Evolutionary conservation across 805 yeast species (phyloP).

Genomic region (Kodamaea lidongshanica): DNA sequence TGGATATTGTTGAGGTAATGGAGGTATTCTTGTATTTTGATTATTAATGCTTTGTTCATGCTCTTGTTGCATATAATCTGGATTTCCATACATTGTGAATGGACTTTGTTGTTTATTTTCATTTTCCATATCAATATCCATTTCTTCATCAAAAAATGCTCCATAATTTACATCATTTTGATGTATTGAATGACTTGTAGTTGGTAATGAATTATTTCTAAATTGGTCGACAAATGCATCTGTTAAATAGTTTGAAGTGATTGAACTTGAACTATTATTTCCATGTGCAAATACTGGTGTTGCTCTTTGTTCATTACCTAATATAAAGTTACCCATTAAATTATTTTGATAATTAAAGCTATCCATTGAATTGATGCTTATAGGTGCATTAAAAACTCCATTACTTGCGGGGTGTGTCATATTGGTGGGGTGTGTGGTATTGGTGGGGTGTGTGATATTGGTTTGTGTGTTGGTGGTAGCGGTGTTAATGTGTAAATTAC

Average conservation of each 20-base stretch:
- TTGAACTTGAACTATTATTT: conserved; percentile 14
- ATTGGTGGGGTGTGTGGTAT: too few relatives aligned
- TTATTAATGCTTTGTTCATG: conserved; percentile 2
- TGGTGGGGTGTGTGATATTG: too few relatives aligned
- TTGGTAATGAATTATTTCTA: conserved; percentile 10
- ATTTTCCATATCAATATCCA: conserved; percentile 10
- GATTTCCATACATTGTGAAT: conserved; percentile 37
- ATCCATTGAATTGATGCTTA: too few relatives aligned
- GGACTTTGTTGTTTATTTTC: conserved; percentile 17
- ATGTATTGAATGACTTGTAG: conserved; percentile 8
- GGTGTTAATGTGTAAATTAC: conserved; percentile 5
- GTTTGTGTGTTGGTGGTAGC: conserved; percentile 9
- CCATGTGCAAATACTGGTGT: conserved; percentile 10
- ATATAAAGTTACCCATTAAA: too few relatives aligned
- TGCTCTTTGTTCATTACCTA: too few relatives aligned
- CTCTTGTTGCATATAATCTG: conserved; percentile 18
- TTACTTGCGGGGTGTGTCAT: too few relatives aligned
- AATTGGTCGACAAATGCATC: conserved; percentile 25
- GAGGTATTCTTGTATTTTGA: conserved; percentile 4
- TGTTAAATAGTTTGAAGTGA: conserved; percentile 24
- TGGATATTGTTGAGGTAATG: conserved; percentile 11
- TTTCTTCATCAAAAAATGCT: conserved; percentile 8
- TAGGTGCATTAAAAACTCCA: too few relatives aligned
- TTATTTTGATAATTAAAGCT: too few relatives aligned
- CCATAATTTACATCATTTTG: conserved; percentile 5